Base-by-base conservation (phyloP, 768 basidiomycete genomes). In the Chiua virens region DNA sequence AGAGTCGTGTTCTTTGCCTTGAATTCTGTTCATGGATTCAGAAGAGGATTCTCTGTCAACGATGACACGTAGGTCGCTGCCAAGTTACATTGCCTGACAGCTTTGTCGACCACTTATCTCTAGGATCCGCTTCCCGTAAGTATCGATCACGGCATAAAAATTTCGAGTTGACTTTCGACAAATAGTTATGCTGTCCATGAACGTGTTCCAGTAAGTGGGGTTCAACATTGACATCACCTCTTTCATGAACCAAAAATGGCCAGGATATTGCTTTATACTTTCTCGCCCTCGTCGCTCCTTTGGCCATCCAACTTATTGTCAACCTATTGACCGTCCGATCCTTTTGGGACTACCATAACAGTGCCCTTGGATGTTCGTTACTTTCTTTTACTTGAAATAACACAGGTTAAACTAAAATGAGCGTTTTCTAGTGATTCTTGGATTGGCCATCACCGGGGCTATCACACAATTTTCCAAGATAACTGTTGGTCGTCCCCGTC, bases 261-360 rank as follows among this genome's bases (percentile, higher is more conserved):
- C 50, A 84, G 81, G 67, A 77, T 58, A 18, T 71, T 39, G 80
- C 77, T 15, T 61, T 85, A 7, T 78, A 77, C 57, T 55, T 82
- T 13, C 81, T 85, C 45, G 77, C 79, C 11, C 42, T 79, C 23
- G 80, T 85, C 3, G 76, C 89, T 3, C 95, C 95, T 0, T 65
- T 91, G 20, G 60, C 83, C 40, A 71, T 92, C 38, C 83, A 91
- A 61, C 76, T 85, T 18, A 57, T 83, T 18, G 77, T 95, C 58
- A 89, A 90, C 58, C 51, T 83, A 20, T 43, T 89, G 14, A 86
- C 91, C 20, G 74, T 92, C 25, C 80, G 87, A n/a, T 87, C 84
- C 3, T 84, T 83, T 75, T 98, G 94, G 93, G 95, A 97, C 62
- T 72, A 87, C 27, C 95, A 97, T 63, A 86, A 82, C 60, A 76